Evolutionary conservation across 139 green algal species (phyloP).

Genomic region (Picochlorum sp.): DNA sequence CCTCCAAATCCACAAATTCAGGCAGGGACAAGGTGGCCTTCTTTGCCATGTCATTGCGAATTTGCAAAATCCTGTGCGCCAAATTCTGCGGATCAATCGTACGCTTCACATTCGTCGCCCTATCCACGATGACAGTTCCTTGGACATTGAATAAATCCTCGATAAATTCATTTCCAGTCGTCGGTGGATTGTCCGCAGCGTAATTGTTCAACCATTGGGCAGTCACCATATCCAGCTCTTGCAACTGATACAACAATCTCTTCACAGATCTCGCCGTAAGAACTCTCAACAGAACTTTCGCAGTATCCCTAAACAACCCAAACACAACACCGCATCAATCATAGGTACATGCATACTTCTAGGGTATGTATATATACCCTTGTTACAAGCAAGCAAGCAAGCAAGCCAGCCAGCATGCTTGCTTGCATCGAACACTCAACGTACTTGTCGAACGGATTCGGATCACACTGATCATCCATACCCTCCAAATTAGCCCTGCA

Average conservation of each 20-base stretch:
- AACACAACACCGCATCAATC: neutral
- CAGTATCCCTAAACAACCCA: constrained; percentile 17
- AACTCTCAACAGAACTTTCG: constrained; percentile 20
- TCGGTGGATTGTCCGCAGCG: constrained; percentile 18
- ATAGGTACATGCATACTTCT: neutral
- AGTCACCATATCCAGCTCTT: constrained; percentile 26
- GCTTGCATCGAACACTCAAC: neutral
- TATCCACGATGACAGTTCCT: constrained; percentile 12
- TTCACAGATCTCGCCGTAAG: constrained; percentile 23
- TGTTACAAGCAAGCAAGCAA: too few relatives aligned
- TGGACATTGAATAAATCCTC: constrained; percentile 1
- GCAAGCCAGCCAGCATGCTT: too few relatives aligned
- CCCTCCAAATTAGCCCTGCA: constrained; percentile 15
- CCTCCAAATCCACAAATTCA: constrained; percentile 25
- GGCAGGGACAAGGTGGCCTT: constrained; percentile 29
- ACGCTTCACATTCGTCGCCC: constrained; percentile 9
- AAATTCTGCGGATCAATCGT: constrained; percentile 28
- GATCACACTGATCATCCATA: constrained; percentile 11
- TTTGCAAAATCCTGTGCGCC: constrained; percentile 24
- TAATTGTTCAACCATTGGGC: constrained; percentile 32
- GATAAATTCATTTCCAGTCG: constrained; percentile 34
- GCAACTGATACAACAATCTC: constrained; percentile 13
- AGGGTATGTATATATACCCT: too few relatives aligned
- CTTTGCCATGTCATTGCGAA: constrained; percentile 18
- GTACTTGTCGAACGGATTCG: constrained; percentile 17